Evolutionary conservation across 768 basidiomycete species (phyloP), one percentile per base, ranked within the genome.

Genomic region (Obba rivulosa): DNA sequence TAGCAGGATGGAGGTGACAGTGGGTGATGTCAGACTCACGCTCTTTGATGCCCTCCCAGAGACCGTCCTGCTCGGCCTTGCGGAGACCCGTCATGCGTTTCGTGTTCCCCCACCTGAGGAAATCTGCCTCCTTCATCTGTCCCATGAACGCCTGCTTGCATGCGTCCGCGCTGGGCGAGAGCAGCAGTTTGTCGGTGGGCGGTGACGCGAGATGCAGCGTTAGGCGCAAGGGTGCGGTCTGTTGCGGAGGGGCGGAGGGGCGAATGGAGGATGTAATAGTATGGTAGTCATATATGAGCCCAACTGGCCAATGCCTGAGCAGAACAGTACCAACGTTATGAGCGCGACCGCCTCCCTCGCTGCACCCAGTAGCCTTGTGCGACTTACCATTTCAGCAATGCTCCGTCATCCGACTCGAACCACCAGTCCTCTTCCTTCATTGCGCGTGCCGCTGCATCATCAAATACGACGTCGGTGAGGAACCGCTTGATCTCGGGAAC

Each of bases 281-380:
- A 63, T 89, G 82, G 66, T 80, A 92, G 67, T 90, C 93, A 62
- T 94, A 94, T 52, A 98, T 81, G 36, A 98, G 75, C 25, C 96
- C 96, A 49, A 99, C 80, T 42, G 95, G 85, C 96, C 95, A 98
- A 66, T 99, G 94, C 94, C 96, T 99, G 61, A n/a, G n/a, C n/a
- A n/a, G n/a, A n/a, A n/a, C n/a, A n/a, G n/a, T n/a, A 38, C 38
- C 38, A 28, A n/a, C n/a, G n/a, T n/a, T n/a, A n/a, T n/a, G n/a
- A n/a, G n/a, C n/a, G n/a, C n/a, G n/a, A n/a, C n/a, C n/a, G n/a
- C n/a, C n/a, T n/a, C n/a, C n/a, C n/a, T n/a, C n/a, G n/a, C n/a
- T n/a, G n/a, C n/a, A n/a, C n/a, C n/a, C 34, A 24, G 13, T 14
- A 3, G 4, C 20, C 31, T n/a, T 18, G 36, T 34, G 34, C 39